phyloP scores from a whole-genome alignment of 2,329 filamentous ascomycete species.

The Nothopassalora personata region DNA sequence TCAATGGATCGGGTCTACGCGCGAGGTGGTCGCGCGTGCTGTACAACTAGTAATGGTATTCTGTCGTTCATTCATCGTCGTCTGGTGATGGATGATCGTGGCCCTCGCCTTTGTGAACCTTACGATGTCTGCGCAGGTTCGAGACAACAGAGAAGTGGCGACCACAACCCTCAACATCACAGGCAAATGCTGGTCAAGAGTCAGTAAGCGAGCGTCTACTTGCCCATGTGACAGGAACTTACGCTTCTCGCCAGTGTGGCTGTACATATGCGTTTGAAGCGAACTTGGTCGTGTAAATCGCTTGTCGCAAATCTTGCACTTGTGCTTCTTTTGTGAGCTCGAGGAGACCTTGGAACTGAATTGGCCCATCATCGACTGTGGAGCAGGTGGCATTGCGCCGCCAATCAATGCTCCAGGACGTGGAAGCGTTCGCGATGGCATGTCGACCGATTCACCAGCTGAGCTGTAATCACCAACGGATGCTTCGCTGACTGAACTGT shows the following conservation, averaged over 20 bases:
- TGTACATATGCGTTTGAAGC: constrained; percentile 96
- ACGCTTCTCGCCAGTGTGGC: constrained; percentile 97
- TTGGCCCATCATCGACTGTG: constrained; percentile 96
- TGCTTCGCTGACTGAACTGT: constrained; percentile 71
- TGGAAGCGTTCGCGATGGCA: constrained; percentile 76
- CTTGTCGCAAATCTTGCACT: constrained; percentile 98
- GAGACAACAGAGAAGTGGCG: constrained; percentile 96
- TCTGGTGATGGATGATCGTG: constrained; percentile 44
- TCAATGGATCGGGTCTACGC: not conserved
- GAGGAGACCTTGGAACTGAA: constrained; percentile 96
- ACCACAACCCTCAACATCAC: constrained; percentile 90
- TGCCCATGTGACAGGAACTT: constrained; percentile 43
- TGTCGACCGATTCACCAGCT: constrained; percentile 77
- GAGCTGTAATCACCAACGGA: constrained; percentile 92
- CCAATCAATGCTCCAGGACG: constrained; percentile 63
- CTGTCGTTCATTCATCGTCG: constrained; percentile 33
- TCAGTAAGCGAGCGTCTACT: constrained; percentile 1
- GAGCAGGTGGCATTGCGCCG: constrained; percentile 67
- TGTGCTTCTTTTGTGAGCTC: constrained; percentile 98
- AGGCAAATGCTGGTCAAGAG: constrained; percentile 68
- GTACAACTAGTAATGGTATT: constrained; percentile 4
- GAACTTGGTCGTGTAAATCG: constrained; percentile 92
- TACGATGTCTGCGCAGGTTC: constrained; percentile 87
- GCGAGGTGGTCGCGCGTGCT: constrained; percentile 6
- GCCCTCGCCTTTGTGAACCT: constrained; percentile 80